Evolutionary conservation across 768 basidiomycete genomes (phyloP), one percentile per base, ranked within the genome.

Genomic region (Podaxis sp.): DNA sequence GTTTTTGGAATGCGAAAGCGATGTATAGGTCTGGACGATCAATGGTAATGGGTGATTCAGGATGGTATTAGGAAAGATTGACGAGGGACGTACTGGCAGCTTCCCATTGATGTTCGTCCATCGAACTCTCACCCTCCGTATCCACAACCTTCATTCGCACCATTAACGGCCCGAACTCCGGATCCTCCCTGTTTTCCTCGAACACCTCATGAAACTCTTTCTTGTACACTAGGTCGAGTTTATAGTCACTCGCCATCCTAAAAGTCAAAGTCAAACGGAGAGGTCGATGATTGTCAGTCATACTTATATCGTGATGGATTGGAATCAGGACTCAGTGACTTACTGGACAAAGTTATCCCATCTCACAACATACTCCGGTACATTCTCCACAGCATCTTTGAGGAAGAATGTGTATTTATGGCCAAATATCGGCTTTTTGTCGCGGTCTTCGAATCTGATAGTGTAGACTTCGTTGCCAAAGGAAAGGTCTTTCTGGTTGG

Each of bases 21-120:
- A 96, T 84, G 68, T 98, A 98, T 57, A 98, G 88, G 73, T 96
- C 96, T 98, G 70, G 1, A 24, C 3, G 26, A 59, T 13, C 22
- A 19, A 44, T 40, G 2, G 22, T 26, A 42, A 59, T 68, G n/a
- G 70, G 58, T 36, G 9, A 44, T 24, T n/a, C 24, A 17, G 7
- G 38, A 49, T 17, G 38, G 33, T 33, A 33, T 33, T 38, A 57
- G 38, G 15, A 30, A 9, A 59, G 39, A 24, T 26, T 56, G 55
- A 58, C 53, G 38, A 38, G 52, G 52, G 40, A 85, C 95, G 76
- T 75, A 98, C 97, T 98, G n/a, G 95, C 95, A 65, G 96, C 96
- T 70, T 98, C 95, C 93, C 96, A 97, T 75, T 99, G 96, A 68
- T 92, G 90, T 67, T 92, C 90, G 66, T 95, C 87, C 93, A 99